Percentiles rank a stretch among this genome's conserved stretches.
Conservation (phyloP, 2,329 filamentous ascomycete genomes). For the Venturia aucupariae region DNA sequence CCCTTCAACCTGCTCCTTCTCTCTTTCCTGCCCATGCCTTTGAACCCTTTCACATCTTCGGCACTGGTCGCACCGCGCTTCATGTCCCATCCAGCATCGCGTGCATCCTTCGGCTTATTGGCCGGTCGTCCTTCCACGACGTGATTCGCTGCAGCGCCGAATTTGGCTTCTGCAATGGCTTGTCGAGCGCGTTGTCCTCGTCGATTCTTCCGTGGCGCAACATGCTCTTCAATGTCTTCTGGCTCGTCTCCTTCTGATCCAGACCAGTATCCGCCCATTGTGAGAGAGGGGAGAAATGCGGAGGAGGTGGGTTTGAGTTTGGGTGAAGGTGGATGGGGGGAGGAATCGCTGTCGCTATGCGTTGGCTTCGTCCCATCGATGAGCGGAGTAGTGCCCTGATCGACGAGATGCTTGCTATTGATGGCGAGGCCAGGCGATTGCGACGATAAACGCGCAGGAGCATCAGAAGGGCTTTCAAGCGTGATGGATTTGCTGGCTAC, state of each 20-base stretch:
- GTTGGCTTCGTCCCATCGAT: neutral
- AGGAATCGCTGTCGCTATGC: neutral
- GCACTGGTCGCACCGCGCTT: conserved; percentile 41
- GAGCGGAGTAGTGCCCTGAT: neutral
- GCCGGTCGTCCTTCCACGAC: conserved; percentile 36
- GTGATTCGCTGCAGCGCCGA: conserved; percentile 61
- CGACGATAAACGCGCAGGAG: neutral
- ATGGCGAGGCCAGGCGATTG: neutral
- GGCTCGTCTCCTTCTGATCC: conserved; percentile 66
- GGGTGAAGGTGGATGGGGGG: neutral
- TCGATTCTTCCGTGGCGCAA: conserved; percentile 57
- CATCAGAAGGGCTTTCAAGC: neutral
- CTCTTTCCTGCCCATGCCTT: conserved; percentile 10
- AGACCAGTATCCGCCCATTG: conserved; percentile 68
- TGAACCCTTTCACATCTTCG: conserved; percentile 18
- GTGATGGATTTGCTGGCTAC: too few relatives aligned
- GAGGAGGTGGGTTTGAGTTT: conserved; percentile 31
- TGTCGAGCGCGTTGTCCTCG: conserved; percentile 69
- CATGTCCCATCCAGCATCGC: conserved; percentile 49
- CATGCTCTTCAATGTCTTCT: conserved; percentile 37
- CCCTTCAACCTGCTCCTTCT: neutral
- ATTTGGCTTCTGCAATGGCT: conserved; percentile 74
- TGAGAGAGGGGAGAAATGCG: conserved; percentile 64
- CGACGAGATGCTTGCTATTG: neutral
- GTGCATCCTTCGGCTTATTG: conserved; percentile 24